Percentiles rank a stretch among this genome's conserved stretches.
Evolutionary conservation across 768 basidiomycete species (phyloP).

Genomic region (Tricholoma flavovirens): DNA sequence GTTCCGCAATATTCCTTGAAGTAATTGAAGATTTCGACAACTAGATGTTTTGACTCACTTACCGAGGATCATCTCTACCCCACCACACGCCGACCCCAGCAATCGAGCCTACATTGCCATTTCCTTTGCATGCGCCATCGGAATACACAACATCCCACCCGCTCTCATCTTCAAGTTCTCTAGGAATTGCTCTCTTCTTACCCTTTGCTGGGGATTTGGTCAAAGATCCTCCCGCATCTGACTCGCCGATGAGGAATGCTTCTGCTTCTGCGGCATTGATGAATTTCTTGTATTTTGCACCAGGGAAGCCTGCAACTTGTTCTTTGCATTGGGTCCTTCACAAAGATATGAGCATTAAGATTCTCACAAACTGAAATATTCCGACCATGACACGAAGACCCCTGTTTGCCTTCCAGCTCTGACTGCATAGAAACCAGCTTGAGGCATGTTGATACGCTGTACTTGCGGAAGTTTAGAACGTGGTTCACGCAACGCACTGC

Average conservation of each 20-base stretch:
- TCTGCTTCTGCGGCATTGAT: constrained; percentile 48
- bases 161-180: constrained; percentile 25
- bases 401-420: constrained; percentile 57
- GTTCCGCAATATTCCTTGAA: constrained; percentile 71
- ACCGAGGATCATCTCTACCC: constrained; percentile 65
- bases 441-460: constrained; percentile 13
- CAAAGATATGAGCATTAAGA: neutral
- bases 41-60: constrained; percentile 7
- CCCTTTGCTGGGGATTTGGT: constrained; percentile 16
- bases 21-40: neutral
- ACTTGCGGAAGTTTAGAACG: neutral
- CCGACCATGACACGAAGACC: constrained; percentile 66
- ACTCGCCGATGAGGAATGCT: constrained; percentile 36
- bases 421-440: constrained; percentile 69
- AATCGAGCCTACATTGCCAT: constrained; percentile 58
- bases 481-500: neutral
- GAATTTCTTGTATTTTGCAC: constrained; percentile 69
- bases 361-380: constrained; percentile 2
- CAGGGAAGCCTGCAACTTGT: constrained; percentile 61
- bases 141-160: constrained; percentile 61
- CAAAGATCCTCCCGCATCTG: neutral
- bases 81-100: constrained; percentile 93
- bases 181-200: constrained; percentile 27
- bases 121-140: constrained; percentile 85
- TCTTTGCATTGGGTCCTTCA: constrained; percentile 68